Percentiles rank a stretch among this genome's conserved stretches.
Conservation (phyloP, 2,329 filamentous ascomycete genomes). For the Fusarium sp. region DNA sequence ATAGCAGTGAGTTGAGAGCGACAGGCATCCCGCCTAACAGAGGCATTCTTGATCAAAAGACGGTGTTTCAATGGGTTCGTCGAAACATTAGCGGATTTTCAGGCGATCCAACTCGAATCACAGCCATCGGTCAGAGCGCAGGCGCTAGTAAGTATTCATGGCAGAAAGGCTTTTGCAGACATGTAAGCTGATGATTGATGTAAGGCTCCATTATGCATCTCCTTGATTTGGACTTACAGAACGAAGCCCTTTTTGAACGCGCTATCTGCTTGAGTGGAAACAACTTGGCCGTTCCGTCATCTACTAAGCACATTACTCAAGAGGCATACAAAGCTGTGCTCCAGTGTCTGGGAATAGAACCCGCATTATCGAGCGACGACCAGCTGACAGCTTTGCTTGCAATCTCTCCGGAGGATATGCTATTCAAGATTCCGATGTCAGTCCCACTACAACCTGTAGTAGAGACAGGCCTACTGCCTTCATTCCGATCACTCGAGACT, state of each 20-base stretch:
- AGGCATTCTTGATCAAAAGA: background rate
- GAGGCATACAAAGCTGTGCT: background rate
- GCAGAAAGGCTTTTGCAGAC: background rate
- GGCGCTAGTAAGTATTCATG: background rate
- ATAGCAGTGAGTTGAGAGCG: background rate
- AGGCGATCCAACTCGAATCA: background rate
- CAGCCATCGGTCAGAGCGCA: background rate
- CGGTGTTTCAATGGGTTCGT: background rate
- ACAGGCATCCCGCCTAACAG: background rate
- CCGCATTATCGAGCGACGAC: background rate
- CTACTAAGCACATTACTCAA: background rate
- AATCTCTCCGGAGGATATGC: background rate
- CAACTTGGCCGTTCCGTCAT: background rate
- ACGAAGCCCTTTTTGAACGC: background rate
- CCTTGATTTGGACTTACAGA: background rate
- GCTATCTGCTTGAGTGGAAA: slow-evolving; percentile 1
- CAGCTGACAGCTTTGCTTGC: background rate
- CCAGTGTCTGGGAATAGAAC: background rate
- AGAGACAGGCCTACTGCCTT: background rate
- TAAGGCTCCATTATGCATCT: background rate
- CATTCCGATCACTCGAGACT: background rate
- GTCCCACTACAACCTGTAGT: background rate
- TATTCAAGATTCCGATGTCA: background rate
- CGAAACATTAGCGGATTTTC: background rate
- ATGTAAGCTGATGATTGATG: background rate